Evolutionary conservation across 2,329 filamentous ascomycete species (phyloP).

Genomic region (Trichoderma afroharzianum): DNA sequence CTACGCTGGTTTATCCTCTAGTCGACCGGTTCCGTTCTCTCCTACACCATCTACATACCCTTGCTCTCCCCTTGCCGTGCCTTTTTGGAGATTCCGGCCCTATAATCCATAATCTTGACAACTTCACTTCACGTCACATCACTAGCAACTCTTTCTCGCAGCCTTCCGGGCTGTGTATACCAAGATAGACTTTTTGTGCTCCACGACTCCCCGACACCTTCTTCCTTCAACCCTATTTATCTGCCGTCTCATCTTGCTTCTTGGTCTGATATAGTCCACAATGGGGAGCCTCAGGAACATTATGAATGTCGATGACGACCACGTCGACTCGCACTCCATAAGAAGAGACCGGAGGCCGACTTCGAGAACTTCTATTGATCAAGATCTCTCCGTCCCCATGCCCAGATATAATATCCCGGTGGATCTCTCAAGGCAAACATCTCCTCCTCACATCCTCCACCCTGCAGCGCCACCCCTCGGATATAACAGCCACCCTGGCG

Average conservation of each 20-base stretch:
- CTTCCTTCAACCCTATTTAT: constrained; percentile 33
- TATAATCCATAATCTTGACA: constrained; percentile 30
- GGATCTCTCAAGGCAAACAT: constrained; percentile 34
- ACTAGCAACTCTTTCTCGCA: constrained; percentile 30
- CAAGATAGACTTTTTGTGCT: constrained; percentile 39
- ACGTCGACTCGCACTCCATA: constrained; percentile 40
- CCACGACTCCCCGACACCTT: constrained; percentile 24
- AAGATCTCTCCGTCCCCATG: constrained; percentile 34
- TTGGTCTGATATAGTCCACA: constrained; percentile 27
- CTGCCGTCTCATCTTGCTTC: constrained; percentile 21
- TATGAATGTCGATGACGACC: constrained; percentile 53
- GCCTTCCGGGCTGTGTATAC: constrained; percentile 44
- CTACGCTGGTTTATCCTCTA: not conserved
- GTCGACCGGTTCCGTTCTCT: constrained; percentile 10
- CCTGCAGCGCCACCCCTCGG: constrained; percentile 28
- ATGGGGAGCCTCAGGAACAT: constrained; percentile 57
- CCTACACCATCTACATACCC: constrained; percentile 23
- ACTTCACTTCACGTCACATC: constrained; percentile 21
- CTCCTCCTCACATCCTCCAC: constrained; percentile 29
- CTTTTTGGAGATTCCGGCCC: constrained; percentile 28
- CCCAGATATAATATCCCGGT: constrained; percentile 40
- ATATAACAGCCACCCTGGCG: constrained; percentile 26
- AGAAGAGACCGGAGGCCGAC: constrained; percentile 44
- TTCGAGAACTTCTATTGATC: constrained; percentile 31
- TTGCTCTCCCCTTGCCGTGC: constrained; percentile 16